phyloP scores from a whole-genome alignment of 495 filamentous ascomycete species.

The Cercophora scortea region DNA sequence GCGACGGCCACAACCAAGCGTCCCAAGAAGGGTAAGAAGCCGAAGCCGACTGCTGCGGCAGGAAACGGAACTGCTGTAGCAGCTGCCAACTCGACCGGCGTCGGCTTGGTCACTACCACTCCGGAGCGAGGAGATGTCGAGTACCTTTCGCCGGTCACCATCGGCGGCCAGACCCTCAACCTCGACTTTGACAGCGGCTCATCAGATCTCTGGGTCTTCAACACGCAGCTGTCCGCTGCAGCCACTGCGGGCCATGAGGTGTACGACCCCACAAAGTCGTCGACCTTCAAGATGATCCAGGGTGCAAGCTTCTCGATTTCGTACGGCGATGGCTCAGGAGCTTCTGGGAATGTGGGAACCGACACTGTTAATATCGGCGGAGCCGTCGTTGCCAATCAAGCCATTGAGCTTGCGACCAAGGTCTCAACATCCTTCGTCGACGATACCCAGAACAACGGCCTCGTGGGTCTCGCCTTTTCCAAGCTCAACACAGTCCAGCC shows the following conservation, averaged over 20 bases:
- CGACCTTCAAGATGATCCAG: conserved; percentile 36
- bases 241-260: conserved; percentile 45
- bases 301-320: conserved; percentile 52
- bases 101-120: conserved; percentile 51
- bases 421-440: conserved; percentile 58
- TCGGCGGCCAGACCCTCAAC: conserved; percentile 67
- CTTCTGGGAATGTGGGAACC: conserved; percentile 58
- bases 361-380: conserved; percentile 72
- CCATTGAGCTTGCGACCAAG: conserved; percentile 59
- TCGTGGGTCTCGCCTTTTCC: conserved; percentile 72
- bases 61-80: not conserved
- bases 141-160: conserved; percentile 61
- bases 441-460: conserved; percentile 57
- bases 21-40: conserved; percentile 3
- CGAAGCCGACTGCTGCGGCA: not conserved
- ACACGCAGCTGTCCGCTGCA: conserved; percentile 45
- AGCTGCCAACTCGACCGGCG: conserved; percentile 2
- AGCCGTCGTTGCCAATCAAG: conserved; percentile 56
- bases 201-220: conserved; percentile 81
- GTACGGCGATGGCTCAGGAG: conserved; percentile 69
- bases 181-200: conserved; percentile 82
- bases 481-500: conserved; percentile 66
- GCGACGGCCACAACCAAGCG: conserved; percentile 5
- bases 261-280: conserved; percentile 56
- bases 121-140: conserved; percentile 57